These are phyloP conservation scores for Venturia asperata DNA, from an alignment of 2,329 filamentous ascomycete species.

Conservation along the genomic window DNA sequence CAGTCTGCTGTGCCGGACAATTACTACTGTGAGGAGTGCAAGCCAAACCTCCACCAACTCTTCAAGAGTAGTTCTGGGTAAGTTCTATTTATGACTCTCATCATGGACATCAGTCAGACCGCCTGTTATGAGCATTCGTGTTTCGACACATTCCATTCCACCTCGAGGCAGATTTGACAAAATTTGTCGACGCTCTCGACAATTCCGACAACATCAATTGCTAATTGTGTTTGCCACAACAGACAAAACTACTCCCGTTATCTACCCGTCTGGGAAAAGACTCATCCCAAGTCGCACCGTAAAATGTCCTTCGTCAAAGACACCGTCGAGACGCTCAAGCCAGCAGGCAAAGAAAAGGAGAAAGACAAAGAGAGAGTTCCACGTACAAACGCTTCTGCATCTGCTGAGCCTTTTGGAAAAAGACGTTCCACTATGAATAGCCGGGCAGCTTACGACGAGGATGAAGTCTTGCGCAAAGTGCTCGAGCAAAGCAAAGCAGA, in stretches of 20 bases:
- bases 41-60: slow-evolving; percentile 83
- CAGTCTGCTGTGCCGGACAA: slow-evolving; percentile 89
- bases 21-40: slow-evolving; percentile 95
- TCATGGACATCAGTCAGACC: slow-evolving; percentile 23
- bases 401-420: slow-evolving; percentile 62
- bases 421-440: slow-evolving; percentile 97
- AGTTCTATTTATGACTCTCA: slow-evolving; percentile 36
- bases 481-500: slow-evolving; percentile 95
- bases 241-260: slow-evolving; percentile 59
- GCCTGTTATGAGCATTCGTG: slow-evolving; percentile 23
- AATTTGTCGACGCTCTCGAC: not conserved
- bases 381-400: slow-evolving; percentile 26
- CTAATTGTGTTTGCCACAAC: slow-evolving; percentile 20
- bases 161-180: slow-evolving; percentile 10
- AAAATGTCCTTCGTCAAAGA: slow-evolving; percentile 62
- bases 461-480: slow-evolving; percentile 77
- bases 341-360: slow-evolving; percentile 46
- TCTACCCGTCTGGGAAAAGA: slow-evolving; percentile 50
- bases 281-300: slow-evolving; percentile 48
- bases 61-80: slow-evolving; percentile 78
- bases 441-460: slow-evolving; percentile 90
- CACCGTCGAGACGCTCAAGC: slow-evolving; percentile 47
- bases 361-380: slow-evolving; percentile 44
- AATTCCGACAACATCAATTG: not conserved
- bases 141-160: slow-evolving; percentile 2